Percentiles rank a stretch among this genome's conserved stretches.
phyloP scores from a whole-genome alignment of 352 stramenopile species.

The Aphanomyces astaci region DNA sequence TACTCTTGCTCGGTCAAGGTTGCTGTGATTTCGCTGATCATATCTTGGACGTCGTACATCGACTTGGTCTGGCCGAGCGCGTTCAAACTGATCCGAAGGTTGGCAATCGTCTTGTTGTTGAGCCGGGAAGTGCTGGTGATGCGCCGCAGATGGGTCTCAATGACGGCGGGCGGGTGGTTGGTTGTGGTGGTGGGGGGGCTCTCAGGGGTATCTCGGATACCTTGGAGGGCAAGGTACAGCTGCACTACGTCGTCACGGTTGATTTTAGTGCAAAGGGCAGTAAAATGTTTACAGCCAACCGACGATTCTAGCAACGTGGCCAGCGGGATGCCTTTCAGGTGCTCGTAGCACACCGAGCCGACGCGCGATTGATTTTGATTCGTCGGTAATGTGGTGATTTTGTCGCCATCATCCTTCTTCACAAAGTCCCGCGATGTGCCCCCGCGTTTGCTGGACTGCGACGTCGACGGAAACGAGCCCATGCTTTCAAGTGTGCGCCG shows the following conservation, averaged over 20 bases:
- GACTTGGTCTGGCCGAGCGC: neutral
- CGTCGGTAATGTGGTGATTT: neutral
- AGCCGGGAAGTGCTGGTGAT: neutral
- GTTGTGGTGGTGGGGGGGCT: neutral
- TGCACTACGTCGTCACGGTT: neutral
- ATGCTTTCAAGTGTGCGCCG: neutral
- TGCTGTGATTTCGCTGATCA: neutral
- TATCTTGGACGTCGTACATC: neutral
- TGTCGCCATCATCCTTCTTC: too few relatives aligned
- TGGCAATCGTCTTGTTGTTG: neutral
- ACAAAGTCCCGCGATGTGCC: neutral
- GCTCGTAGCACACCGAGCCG: neutral
- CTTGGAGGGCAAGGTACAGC: slow-evolving; percentile 7
- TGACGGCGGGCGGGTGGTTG: neutral
- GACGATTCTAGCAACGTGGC: neutral
- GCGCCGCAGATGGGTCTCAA: neutral
- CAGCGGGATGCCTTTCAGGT: slow-evolving; percentile 4
- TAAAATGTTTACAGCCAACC: neutral
- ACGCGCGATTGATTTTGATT: neutral
- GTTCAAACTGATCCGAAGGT: slow-evolving; percentile 2
- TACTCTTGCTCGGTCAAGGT: neutral
- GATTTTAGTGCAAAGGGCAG: neutral
- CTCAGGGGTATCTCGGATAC: neutral
- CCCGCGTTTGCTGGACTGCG: neutral
- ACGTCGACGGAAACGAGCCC: slow-evolving; percentile 14